phyloP scores from a whole-genome alignment of 2,329 filamentous ascomycete species.

The Claviceps spartinae region DNA sequence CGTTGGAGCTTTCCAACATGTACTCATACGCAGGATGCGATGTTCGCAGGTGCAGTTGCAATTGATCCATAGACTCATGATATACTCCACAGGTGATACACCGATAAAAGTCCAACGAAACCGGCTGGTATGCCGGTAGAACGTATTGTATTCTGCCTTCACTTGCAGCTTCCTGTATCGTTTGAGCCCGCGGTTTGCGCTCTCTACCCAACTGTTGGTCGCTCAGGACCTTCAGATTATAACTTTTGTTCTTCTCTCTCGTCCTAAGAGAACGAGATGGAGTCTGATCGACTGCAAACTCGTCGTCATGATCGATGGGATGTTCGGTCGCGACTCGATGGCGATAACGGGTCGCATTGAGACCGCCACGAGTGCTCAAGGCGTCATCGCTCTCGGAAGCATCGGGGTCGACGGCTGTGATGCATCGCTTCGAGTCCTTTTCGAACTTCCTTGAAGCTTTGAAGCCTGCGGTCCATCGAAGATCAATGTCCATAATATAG shows the following conservation, averaged over 20 bases:
- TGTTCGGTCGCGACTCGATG: constrained; percentile 13
- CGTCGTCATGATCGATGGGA: constrained; percentile 30
- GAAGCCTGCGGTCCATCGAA: constrained; percentile 31
- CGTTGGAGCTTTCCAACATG: constrained; percentile 22
- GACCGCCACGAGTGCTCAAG: constrained; percentile 11
- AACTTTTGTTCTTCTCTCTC: constrained; percentile 35
- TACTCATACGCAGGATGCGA: constrained; percentile 33
- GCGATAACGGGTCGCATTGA: constrained; percentile 10
- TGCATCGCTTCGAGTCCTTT: constrained; percentile 30
- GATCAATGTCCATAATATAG: constrained; percentile 35
- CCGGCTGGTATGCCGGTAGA: constrained; percentile 28
- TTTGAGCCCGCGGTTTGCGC: constrained; percentile 24
- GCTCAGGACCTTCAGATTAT: constrained; percentile 47
- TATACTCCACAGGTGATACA: constrained; percentile 37
- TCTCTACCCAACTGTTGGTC: constrained; percentile 42
- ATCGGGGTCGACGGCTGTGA: constrained; percentile 27
- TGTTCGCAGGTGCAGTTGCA: constrained; percentile 34
- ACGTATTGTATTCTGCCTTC: constrained; percentile 34
- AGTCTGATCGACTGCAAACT: constrained; percentile 32
- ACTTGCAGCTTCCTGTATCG: constrained; percentile 13
- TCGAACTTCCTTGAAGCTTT: constrained; percentile 21
- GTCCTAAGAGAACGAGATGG: constrained; percentile 37
- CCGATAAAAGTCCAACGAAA: constrained; percentile 33
- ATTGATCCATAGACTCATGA: constrained; percentile 32
- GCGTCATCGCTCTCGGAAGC: constrained; percentile 12